Evolutionary conservation across 164 flowering plant genomes (phyloP).

Genomic region (Nelumbo lutea): DNA sequence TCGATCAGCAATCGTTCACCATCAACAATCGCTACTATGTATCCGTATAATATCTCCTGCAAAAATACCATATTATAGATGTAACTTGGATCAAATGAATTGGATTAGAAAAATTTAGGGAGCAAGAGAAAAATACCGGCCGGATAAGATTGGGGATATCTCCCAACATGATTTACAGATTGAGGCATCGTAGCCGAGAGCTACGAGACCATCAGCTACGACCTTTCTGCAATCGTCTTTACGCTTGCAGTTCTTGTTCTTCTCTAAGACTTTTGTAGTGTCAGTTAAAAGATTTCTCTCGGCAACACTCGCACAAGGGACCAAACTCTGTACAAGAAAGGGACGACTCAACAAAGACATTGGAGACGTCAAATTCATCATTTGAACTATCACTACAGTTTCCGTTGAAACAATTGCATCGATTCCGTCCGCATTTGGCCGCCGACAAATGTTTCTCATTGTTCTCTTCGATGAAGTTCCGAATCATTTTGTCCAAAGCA

Average conservation of each 20-base stretch:
- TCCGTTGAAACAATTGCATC: constrained; percentile 19
- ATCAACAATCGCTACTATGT: constrained; percentile 61
- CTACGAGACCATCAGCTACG: constrained; percentile 41
- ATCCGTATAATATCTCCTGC: constrained; percentile 35
- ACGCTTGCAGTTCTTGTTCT: constrained; percentile 43
- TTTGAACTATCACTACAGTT: constrained; percentile 65
- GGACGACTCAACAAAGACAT: constrained; percentile 33
- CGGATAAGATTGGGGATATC: constrained; percentile 54
- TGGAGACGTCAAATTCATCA: constrained; percentile 52
- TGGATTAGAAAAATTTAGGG: not conserved
- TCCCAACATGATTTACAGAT: constrained; percentile 37
- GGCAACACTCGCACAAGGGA: too few relatives aligned
- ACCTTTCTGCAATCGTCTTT: constrained; percentile 46
- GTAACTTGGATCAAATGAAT: not conserved
- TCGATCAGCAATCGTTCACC: constrained; percentile 66
- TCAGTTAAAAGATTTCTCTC: constrained; percentile 27
- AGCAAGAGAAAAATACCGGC: constrained; percentile 45
- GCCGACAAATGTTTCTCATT: constrained; percentile 47
- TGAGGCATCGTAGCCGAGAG: constrained; percentile 62
- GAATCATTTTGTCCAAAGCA: constrained; percentile 54
- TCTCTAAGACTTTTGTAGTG: constrained; percentile 5
- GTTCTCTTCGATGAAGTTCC: constrained; percentile 34
- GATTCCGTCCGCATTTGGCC: not conserved
- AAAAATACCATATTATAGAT: not conserved
- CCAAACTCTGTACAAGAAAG: too few relatives aligned